These are phyloP conservation scores for Leccinum longicurvipes DNA, from an alignment of 768 basidiomycete genomes.

Conservation along the genomic window DNA sequence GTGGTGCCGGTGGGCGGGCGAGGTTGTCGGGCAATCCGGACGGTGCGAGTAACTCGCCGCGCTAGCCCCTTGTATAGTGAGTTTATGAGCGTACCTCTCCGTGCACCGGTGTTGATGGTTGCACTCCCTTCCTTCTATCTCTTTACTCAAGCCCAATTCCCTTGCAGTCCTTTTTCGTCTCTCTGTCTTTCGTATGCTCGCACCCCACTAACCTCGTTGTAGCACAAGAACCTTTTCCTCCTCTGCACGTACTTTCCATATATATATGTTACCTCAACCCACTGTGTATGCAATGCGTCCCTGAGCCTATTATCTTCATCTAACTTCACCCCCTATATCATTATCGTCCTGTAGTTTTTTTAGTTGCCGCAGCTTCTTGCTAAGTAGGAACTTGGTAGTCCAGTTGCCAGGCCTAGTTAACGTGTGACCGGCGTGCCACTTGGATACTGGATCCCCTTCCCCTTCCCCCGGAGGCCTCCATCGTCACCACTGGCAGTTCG, in stretches of 20 bases:
- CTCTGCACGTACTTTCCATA: conserved; percentile 5
- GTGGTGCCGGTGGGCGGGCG: conserved; percentile 25
- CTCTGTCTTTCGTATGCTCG: neutral
- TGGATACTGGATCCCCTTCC: neutral
- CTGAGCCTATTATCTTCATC: neutral
- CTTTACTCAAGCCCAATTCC: neutral
- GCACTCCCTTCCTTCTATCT: neutral
- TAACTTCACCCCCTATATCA: neutral
- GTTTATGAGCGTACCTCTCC: neutral
- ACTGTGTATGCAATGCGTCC: conserved; percentile 2
- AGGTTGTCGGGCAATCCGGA: conserved; percentile 41
- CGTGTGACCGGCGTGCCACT: neutral
- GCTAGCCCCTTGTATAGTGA: conserved; percentile 4
- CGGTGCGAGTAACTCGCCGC: conserved; percentile 24
- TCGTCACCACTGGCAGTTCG: neutral
- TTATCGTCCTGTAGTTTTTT: neutral
- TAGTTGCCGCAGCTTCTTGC: neutral
- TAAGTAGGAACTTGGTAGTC: neutral
- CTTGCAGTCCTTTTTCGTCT: neutral
- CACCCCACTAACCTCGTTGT: conserved; percentile 4
- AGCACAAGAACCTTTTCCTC: conserved; percentile 7
- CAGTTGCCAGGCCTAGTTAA: neutral
- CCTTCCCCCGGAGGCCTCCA: neutral
- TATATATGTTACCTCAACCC: conserved; percentile 9
- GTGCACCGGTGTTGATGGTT: neutral